Conservation (phyloP, 495 filamentous ascomycete genomes). For the Parachaetomium inaequale region DNA sequence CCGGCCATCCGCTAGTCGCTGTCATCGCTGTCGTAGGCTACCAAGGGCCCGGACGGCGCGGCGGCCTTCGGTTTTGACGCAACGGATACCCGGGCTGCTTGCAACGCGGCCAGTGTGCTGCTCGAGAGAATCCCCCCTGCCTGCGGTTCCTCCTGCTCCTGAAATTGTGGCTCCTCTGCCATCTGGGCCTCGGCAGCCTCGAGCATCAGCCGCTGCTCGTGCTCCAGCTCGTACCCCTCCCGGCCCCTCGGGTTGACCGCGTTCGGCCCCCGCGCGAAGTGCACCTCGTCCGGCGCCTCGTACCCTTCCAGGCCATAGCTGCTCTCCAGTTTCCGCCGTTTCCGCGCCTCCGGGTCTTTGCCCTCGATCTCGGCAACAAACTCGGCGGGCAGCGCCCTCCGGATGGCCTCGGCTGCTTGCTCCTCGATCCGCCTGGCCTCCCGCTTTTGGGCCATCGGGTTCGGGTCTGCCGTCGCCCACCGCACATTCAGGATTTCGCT, state of each 20-base stretch:
- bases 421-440: slow-evolving; percentile 90
- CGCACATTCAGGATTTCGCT: slow-evolving; percentile 91
- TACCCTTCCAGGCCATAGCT: slow-evolving; percentile 87
- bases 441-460: slow-evolving; percentile 89
- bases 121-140: slow-evolving; percentile 72
- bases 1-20: slow-evolving; percentile 40
- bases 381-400: slow-evolving; percentile 82
- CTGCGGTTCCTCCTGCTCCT: slow-evolving; percentile 31
- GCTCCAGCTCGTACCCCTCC: slow-evolving; percentile 46
- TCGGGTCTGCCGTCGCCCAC: slow-evolving; percentile 96
- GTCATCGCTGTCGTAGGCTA: slow-evolving; percentile 88
- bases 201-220: slow-evolving; percentile 50
- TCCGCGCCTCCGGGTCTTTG: slow-evolving; percentile 76
- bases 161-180: slow-evolving; percentile 44
- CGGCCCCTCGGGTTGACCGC: slow-evolving; percentile 57
- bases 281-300: slow-evolving; percentile 90
- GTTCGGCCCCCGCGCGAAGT: slow-evolving; percentile 68
- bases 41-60: slow-evolving; percentile 62
- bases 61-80: slow-evolving; percentile 46
- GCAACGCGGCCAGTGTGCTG: slow-evolving; percentile 71
- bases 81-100: slow-evolving; percentile 49
- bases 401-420: slow-evolving; percentile 94
- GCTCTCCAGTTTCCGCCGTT: slow-evolving; percentile 85
- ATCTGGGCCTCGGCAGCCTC: slow-evolving; percentile 34
- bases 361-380: slow-evolving; percentile 95